phyloP scores from a whole-genome alignment of 202 grass and related monocot genomes.

The Eragrostis tef region DNA sequence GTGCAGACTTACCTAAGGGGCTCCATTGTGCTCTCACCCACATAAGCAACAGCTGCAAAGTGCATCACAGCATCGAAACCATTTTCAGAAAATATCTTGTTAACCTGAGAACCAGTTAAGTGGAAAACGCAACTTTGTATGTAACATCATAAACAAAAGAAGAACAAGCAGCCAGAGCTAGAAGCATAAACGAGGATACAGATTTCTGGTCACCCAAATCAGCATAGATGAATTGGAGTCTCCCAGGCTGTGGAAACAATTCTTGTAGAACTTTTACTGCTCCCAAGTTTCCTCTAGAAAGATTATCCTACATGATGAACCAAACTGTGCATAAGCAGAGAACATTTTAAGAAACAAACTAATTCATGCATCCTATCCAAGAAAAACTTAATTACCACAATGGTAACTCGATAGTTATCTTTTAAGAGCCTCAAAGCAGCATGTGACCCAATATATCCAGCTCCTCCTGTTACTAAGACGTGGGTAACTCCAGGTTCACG shows the following conservation, averaged over 20 bases:
- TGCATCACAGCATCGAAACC: conserved; percentile 98
- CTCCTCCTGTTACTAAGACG: conserved; percentile 92
- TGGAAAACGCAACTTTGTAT: conserved; percentile 37
- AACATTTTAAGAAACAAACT: conserved; percentile 40
- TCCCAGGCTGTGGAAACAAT: conserved; percentile 82
- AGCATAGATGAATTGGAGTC: conserved; percentile 92
- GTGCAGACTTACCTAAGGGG: conserved; percentile 76
- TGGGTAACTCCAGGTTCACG: conserved; percentile 88
- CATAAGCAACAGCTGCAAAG: conserved; percentile 98
- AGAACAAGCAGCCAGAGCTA: conserved; percentile 15
- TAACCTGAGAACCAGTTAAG: conserved; percentile 71
- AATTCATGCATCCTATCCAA: conserved; percentile 40
- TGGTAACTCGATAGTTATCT: conserved; percentile 90
- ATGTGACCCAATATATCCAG: conserved; percentile 97
- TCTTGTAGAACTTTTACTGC: conserved; percentile 83
- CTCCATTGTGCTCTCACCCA: conserved; percentile 96
- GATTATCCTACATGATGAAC: conserved; percentile 77
- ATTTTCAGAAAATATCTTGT: conserved; percentile 93
- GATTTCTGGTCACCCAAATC: conserved; percentile 87
- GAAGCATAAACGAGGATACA: conserved; percentile 65
- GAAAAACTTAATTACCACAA: conserved; percentile 83
- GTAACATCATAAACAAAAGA: conserved; percentile 28
- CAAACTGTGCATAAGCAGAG: conserved; percentile 34
- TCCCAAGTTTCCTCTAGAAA: conserved; percentile 94
- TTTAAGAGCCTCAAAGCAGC: conserved; percentile 88